Evolutionary conservation across 306 rosid species (phyloP).

Genomic region (Vigna radiata): DNA sequence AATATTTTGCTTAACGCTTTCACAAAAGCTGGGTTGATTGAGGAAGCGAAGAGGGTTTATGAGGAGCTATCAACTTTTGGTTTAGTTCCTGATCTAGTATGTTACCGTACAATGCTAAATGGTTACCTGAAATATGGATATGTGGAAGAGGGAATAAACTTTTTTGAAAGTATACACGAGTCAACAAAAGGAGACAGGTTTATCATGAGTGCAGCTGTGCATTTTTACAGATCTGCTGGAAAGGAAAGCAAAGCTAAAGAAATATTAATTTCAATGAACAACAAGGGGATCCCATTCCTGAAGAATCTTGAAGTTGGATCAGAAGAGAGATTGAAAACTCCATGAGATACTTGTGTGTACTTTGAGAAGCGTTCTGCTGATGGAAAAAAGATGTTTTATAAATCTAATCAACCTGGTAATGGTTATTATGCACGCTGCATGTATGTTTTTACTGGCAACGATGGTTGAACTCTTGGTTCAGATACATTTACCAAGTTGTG

Average conservation of each 20-base stretch:
- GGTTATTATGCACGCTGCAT: constrained; percentile 5
- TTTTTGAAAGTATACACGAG: constrained; percentile 62
- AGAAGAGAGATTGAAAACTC: constrained; percentile 46
- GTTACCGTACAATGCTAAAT: constrained; percentile 67
- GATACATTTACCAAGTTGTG: not conserved
- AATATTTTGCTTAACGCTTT: constrained; percentile 69
- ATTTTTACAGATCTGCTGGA: constrained; percentile 65
- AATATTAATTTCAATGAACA: constrained; percentile 65
- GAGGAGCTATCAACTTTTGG: constrained; percentile 56
- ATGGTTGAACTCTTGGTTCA: not conserved
- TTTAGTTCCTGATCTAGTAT: constrained; percentile 66
- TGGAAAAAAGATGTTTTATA: not conserved
- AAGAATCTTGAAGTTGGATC: constrained; percentile 71
- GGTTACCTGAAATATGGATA: constrained; percentile 71
- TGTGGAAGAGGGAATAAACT: constrained; percentile 73
- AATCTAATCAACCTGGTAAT: constrained; percentile 7
- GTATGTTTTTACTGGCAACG: not conserved
- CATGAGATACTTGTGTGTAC: constrained; percentile 12
- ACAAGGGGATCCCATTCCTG: constrained; percentile 59
- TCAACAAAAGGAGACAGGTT: constrained; percentile 64
- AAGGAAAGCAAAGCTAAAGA: constrained; percentile 61
- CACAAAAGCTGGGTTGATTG: constrained; percentile 64
- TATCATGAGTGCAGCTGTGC: constrained; percentile 84
- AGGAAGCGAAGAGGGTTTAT: constrained; percentile 80
- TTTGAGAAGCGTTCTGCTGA: not conserved